Conservation (phyloP, 768 basidiomycete species). For the Podaxis pistillaris region DNA sequence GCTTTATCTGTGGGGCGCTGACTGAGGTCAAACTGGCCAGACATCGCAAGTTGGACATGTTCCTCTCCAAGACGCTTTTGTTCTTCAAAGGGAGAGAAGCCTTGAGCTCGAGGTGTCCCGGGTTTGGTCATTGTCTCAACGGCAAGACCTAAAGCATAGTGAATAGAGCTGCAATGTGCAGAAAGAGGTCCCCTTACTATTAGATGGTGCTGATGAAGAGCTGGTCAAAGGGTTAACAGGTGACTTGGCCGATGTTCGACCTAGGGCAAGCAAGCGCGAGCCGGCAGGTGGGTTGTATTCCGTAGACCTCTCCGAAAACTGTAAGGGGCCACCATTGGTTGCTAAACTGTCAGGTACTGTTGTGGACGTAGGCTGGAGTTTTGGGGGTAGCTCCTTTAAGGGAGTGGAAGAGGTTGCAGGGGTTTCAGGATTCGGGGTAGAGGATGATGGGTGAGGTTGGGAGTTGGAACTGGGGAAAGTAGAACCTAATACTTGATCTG, state of each 20-base stretch:
- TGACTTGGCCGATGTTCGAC: slow-evolving; percentile 33
- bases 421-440: background rate
- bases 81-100: slow-evolving; percentile 64
- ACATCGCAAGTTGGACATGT: slow-evolving; percentile 18
- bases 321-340: slow-evolving; percentile 8
- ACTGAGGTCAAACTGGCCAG: slow-evolving; percentile 1
- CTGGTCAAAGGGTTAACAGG: slow-evolving; percentile 13
- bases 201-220: background rate
- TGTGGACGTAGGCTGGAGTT: slow-evolving; percentile 4
- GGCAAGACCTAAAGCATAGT: background rate
- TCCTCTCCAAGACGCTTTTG: slow-evolving; percentile 23
- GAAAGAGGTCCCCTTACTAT: background rate
- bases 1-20: slow-evolving; percentile 8
- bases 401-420: background rate
- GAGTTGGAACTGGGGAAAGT: background rate
- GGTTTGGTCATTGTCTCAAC: slow-evolving; percentile 9
- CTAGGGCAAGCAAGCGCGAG: slow-evolving; percentile 49
- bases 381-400: background rate
- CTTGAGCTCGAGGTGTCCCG: slow-evolving; percentile 16
- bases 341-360: slow-evolving; percentile 16
- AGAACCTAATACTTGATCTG: background rate
- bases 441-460: background rate
- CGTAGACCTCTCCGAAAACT: slow-evolving; percentile 22
- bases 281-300: slow-evolving; percentile 48
- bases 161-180: background rate